Evolutionary conservation across 2,329 filamentous ascomycete genomes (phyloP).

Genomic region (Xylariaceae sp.): DNA sequence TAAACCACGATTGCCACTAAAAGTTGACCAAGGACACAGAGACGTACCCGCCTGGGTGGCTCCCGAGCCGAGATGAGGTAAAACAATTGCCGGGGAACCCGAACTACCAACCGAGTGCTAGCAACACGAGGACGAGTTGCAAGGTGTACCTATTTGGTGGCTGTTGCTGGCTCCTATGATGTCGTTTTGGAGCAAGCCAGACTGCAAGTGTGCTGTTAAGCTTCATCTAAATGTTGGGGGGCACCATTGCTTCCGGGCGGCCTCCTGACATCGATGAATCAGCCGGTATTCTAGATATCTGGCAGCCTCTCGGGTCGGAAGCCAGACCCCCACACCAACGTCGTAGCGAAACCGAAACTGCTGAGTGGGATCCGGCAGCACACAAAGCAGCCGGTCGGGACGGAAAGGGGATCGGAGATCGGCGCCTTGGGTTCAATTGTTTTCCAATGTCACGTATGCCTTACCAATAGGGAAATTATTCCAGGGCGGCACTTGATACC

Average conservation of each 20-base stretch:
- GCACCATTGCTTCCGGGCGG: neutral
- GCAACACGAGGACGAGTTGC: neutral
- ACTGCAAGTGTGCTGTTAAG: neutral
- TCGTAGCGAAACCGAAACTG: neutral
- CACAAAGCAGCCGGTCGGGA: neutral
- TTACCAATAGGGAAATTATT: neutral
- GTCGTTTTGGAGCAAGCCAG: neutral
- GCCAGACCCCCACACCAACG: neutral
- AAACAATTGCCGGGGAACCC: neutral
- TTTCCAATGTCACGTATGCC: neutral
- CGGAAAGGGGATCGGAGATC: neutral
- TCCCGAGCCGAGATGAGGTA: neutral
- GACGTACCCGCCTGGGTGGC: neutral
- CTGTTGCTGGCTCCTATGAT: neutral
- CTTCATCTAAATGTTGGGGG: neutral
- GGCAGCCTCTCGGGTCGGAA: neutral
- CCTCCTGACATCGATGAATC: no score
- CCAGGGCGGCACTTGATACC: neutral
- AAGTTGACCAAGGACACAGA: neutral
- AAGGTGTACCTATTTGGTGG: neutral
- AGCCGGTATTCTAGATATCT: neutral
- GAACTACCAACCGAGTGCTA: no score
- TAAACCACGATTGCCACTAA: neutral
- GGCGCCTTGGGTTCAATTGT: neutral
- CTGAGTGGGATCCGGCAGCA: neutral